Base-by-base conservation (phyloP, 1,284 basidiomycete species). In the Trichosporon asahii region DNA sequence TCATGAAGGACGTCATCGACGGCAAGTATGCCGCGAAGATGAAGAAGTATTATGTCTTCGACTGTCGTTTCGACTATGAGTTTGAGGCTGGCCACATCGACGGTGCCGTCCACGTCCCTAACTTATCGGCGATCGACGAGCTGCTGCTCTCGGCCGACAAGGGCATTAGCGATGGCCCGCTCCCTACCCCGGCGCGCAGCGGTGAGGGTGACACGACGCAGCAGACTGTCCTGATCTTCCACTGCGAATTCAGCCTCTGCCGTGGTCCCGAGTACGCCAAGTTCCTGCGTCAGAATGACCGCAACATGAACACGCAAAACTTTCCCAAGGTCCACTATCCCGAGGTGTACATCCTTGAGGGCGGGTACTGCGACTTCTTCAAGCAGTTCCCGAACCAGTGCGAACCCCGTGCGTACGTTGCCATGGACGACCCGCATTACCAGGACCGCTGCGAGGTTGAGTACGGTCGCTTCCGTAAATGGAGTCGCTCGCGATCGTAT, bases 41-140 rank as follows among this genome's bases (percentile, higher is more conserved):
- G 72, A 85, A 87, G 53, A 86, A 88, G 63, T 95, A 87, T 81
- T 87, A 91, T 73, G 85, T 99, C 68, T 90, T 99, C 77, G 96
- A 99, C 85, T 99, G 97, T 82, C 92, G 96, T 31, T 99, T 99
- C 82, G 93, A 94, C 74, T 99, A 98, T 80, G 97, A 99, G 85
- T 98, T 91, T 82, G 87, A 88, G 65, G 96, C 96, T 12, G 97
- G 96, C 0, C 96, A 99, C 84, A 90, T 99, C 72, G 88, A 88
- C 3, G 92, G 94, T 18, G 95, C 97, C 2, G 86, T 95, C 82
- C 98, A 98, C 81, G 89, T 99, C 77, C 93, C 92, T 80, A 93
- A 90, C n/a, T 89, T 90, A 12, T 84, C 88, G 44, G 89, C 88
- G 65, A 88, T 98, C 31, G 94, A 97, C 78, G 89, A 91, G 49